phyloP scores from a whole-genome alignment of 805 yeast species.

The Candida germanica region DNA sequence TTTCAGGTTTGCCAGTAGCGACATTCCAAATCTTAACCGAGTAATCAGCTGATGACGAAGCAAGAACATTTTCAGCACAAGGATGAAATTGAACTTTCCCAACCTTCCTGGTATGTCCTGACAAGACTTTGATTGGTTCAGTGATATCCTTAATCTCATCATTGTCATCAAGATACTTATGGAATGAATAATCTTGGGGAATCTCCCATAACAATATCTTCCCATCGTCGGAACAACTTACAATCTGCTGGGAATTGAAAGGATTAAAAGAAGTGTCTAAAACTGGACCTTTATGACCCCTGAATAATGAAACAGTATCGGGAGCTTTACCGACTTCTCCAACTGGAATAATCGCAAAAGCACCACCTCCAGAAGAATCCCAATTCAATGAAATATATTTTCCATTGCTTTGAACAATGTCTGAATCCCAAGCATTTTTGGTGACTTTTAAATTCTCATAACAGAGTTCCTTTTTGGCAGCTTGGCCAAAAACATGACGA shows the following conservation, averaged over 20 bases:
- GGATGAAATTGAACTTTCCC: slow-evolving; percentile 93
- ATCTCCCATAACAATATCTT: slow-evolving; percentile 83
- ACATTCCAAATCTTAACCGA: slow-evolving; percentile 90
- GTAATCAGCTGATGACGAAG: slow-evolving; percentile 88
- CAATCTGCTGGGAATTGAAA: slow-evolving; percentile 70
- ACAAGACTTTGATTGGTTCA: slow-evolving; percentile 62
- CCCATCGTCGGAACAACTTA: slow-evolving; percentile 77
- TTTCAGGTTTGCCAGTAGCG: slow-evolving; percentile 64
- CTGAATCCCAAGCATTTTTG: slow-evolving; percentile 95
- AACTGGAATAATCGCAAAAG: slow-evolving; percentile 90
- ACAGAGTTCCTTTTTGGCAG: slow-evolving; percentile 63
- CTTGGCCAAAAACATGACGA: slow-evolving; percentile 94
- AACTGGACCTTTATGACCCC: slow-evolving; percentile 95
- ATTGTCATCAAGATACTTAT: slow-evolving; percentile 48
- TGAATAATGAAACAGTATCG: slow-evolving; percentile 86
- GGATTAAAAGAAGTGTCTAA: slow-evolving; percentile 96
- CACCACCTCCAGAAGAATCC: slow-evolving; percentile 97
- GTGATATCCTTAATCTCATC: slow-evolving; percentile 62
- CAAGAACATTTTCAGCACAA: slow-evolving; percentile 78
- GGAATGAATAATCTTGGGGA: slow-evolving; percentile 77
- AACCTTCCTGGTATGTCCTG: slow-evolving; percentile 91
- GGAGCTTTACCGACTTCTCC: slow-evolving; percentile 88
- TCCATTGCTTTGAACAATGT: slow-evolving; percentile 82
- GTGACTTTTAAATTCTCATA: slow-evolving; percentile 76
- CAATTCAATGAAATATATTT: slow-evolving; percentile 83